A percentile compares a stretch with the other conserved stretches of the same genome.
phyloP scores from a whole-genome alignment of 2,329 filamentous ascomycete genomes.

The Ophiostoma quercus region DNA sequence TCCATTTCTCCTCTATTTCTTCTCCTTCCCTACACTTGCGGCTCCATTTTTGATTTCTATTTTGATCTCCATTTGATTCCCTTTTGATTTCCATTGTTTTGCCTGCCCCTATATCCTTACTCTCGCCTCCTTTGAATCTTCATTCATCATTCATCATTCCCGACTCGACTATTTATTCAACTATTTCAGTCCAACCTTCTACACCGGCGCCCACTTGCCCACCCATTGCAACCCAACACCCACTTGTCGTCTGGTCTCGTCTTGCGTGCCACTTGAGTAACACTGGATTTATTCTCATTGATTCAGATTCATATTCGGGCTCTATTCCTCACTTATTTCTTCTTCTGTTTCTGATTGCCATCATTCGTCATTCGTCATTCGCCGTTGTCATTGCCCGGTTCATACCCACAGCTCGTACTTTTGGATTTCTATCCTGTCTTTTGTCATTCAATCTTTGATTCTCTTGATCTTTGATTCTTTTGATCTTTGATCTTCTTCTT shows the following conservation, averaged over 20 bases:
- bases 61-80: neutral
- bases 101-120: no score
- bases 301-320: neutral
- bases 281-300: no score
- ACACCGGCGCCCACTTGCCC: neutral
- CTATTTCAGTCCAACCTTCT: neutral
- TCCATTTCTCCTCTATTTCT: neutral
- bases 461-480: no score
- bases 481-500: no score
- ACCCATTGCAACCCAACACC: slow-evolving; percentile 5
- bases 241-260: neutral
- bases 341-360: neutral
- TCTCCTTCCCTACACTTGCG: neutral
- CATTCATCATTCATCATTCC: neutral
- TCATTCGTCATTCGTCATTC: slow-evolving; percentile 1
- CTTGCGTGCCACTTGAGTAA: neutral
- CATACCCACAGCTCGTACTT: neutral
- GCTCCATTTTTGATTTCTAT: slow-evolving; percentile 10
- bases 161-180: neutral
- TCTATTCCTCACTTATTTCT: neutral
- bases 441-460: neutral
- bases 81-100: neutral
- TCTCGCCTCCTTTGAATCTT: no score
- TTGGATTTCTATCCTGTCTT: neutral
- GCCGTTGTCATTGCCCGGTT: neutral